phyloP scores from a whole-genome alignment of 2,329 filamentous ascomycete species.

The Akanthomyces muscarius region DNA sequence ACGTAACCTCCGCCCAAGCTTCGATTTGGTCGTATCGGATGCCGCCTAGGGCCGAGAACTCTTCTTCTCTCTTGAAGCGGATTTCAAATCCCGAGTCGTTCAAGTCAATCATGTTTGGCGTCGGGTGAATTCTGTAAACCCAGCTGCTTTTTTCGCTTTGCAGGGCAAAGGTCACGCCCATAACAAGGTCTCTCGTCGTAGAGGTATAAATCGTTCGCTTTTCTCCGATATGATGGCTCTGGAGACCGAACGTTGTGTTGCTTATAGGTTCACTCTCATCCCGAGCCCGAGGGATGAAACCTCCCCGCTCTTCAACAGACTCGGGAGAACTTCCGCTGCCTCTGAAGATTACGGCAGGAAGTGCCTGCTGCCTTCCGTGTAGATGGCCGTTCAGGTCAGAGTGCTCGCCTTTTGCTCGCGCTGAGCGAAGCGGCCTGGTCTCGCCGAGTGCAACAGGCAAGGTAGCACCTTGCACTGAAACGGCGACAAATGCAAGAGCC shows the following conservation, averaged over 20 bases:
- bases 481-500: not conserved
- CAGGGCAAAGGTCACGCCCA: not conserved
- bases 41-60: slow-evolving; percentile 1
- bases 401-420: not conserved
- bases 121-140: not conserved
- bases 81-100: not conserved
- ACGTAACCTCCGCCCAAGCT: not conserved
- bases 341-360: not conserved
- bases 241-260: not conserved
- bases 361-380: not conserved
- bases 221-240: not conserved
- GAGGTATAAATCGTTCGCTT: not conserved
- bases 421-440: not conserved
- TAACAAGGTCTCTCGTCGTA: not conserved
- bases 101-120: slow-evolving; percentile 2
- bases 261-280: not conserved
- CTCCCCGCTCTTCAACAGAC: not conserved
- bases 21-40: not conserved
- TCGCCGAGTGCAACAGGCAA: not conserved
- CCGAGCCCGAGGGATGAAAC: not conserved
- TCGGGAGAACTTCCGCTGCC: not conserved
- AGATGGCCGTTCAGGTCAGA: not conserved
- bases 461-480: not conserved
- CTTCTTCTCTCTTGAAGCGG: not conserved
- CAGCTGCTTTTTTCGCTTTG: not conserved